Base-by-base conservation (phyloP, 2,329 filamentous ascomycete genomes). In the Ceratocystis eucalypticola region DNA sequence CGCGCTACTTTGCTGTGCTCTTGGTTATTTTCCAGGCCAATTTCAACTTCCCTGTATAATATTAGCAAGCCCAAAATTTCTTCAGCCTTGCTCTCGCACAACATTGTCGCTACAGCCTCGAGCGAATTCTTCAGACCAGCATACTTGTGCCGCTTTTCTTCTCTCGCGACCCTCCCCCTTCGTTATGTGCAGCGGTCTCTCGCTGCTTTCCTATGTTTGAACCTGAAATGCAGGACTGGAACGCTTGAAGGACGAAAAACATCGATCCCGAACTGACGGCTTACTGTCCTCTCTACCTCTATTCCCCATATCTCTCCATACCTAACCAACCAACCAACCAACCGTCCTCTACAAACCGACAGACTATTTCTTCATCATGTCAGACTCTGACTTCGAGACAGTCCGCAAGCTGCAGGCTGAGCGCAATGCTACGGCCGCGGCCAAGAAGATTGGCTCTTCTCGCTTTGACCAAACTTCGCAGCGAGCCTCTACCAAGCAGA, bases 391-490 rank as follows among this genome's bases (percentile, higher is more conserved):
- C 77, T 94, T 96, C 78, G 89, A 94, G 74, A 83, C 87, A 73
- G 88, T 96, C 77, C 87, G 87, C 78, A 88, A 87, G 81, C 87
- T 93, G 75, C 91, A 96, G 81, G 87, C 88, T 77, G 91, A 96
- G 88, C 90, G 92, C 76, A 96, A 96, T 77, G 88, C 88, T 75
- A 82, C 84, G 72, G 83, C 88, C 72, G 84, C 87, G 73, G 82
- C 81, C 70, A 94, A 90, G 80, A 92, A 92, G 80, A 59, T 33
- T 57, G 87, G 88, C 78, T 88, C 87, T 76, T 88, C 85, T 80
- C 84, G 86, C 76, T 88, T 89, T 76, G 89, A 94, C 78, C 80
- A 84, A 70, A 84, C 86, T 73, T 87, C 79, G 79, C 91, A 96
- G 80, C 89, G 89, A 77, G 81, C 81, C 74, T 89, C 88, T 72